phyloP scores from a whole-genome alignment of 805 yeast genomes.

The Torulaspora microellipsoides region DNA sequence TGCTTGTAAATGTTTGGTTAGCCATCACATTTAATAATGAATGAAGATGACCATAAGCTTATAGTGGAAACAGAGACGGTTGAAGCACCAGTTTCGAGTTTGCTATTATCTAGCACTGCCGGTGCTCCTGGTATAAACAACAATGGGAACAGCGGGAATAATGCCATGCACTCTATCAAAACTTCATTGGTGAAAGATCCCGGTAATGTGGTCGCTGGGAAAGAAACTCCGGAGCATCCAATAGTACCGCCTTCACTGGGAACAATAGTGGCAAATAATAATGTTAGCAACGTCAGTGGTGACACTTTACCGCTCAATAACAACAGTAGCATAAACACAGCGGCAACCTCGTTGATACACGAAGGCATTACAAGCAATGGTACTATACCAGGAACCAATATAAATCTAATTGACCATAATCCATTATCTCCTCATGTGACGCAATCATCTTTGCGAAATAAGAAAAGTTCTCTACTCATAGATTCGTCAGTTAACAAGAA shows the following conservation, averaged over 20 bases:
- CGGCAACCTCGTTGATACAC: conserved; percentile 1
- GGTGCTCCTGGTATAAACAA: background rate
- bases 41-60: conserved; percentile 36
- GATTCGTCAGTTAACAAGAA: conserved; percentile 5
- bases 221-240: background rate
- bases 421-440: conserved; percentile 30
- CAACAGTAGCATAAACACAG: background rate
- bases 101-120: conserved; percentile 10
- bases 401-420: conserved; percentile 24
- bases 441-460: conserved; percentile 33
- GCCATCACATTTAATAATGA: conserved; percentile 6
- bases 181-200: background rate
- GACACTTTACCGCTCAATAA: background rate
- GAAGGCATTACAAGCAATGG: conserved; percentile 4
- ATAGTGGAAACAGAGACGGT: conserved; percentile 64
- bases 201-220: background rate
- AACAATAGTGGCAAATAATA: background rate
- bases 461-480: conserved; percentile 34
- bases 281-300: background rate
- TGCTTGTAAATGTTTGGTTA: no score
- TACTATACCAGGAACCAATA: conserved; percentile 7
- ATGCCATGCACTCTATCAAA: background rate
- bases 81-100: conserved; percentile 37
- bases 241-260: no score
- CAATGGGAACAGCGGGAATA: background rate